phyloP scores from a whole-genome alignment of 192 early-diverging fungal species.

The Coemansia sp. region DNA sequence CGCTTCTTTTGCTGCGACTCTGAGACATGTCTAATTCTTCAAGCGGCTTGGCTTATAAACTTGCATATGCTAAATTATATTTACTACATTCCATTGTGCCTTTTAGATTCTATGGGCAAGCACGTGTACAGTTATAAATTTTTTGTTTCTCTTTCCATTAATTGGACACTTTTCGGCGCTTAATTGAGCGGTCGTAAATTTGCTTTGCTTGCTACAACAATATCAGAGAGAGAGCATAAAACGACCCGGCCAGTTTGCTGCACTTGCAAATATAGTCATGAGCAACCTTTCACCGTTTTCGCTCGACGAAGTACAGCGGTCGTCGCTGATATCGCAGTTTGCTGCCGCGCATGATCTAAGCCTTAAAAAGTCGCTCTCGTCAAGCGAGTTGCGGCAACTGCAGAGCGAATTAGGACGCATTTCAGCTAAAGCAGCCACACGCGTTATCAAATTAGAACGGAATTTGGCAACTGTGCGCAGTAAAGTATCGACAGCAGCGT shows the following conservation, averaged over 20 bases:
- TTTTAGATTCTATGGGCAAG: conserved; percentile 1
- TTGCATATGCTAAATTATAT: too few relatives aligned
- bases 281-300: conserved; percentile 13
- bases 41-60: too few relatives aligned
- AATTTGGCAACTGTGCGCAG: not conserved
- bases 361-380: conserved; percentile 11
- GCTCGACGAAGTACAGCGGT: conserved; percentile 30
- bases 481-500: not conserved
- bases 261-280: conserved; percentile 9
- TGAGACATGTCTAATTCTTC: too few relatives aligned
- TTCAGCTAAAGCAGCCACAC: conserved; percentile 16
- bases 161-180: not conserved
- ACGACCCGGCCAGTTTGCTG: not conserved
- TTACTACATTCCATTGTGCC: too few relatives aligned
- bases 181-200: too few relatives aligned
- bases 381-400: conserved; percentile 33
- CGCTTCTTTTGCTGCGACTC: too few relatives aligned
- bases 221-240: not conserved
- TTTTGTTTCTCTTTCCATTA: conserved; percentile 2
- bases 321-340: conserved; percentile 27
- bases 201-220: not conserved
- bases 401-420: conserved; percentile 39
- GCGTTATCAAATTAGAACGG: conserved; percentile 21
- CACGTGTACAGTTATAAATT: conserved; percentile 5
- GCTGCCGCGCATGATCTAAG: conserved; percentile 10